A percentile compares a stretch with the other conserved stretches of the same genome.
These are phyloP conservation scores for Circinella umbellata DNA, from an alignment of 371 early-diverging fungal species.

Conservation along the genomic window DNA sequence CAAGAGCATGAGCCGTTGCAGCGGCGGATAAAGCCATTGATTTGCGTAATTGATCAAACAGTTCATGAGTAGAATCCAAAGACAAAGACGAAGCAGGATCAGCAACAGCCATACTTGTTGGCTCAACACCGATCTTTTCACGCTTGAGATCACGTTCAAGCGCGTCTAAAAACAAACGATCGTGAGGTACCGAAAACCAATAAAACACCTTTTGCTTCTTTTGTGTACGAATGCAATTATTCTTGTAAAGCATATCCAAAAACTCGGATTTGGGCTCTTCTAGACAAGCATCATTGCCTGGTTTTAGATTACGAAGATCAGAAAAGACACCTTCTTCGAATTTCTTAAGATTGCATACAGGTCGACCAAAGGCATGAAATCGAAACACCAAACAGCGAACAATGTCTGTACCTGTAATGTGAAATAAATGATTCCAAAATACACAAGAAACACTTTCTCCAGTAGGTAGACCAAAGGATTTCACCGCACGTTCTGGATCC, in stretches of 20 bases:
- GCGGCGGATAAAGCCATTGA: constrained; percentile 46
- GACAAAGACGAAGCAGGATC: constrained; percentile 65
- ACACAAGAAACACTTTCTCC: constrained; percentile 92
- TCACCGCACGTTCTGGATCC: constrained; percentile 55
- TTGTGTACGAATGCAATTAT: constrained; percentile 98
- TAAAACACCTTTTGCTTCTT: constrained; percentile 99
- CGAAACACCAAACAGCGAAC: constrained; percentile 94
- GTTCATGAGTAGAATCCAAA: constrained; percentile 59
- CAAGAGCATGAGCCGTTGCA: constrained; percentile 36
- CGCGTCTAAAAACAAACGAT: constrained; percentile 96
- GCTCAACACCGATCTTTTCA: constrained; percentile 82
- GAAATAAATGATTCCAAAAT: constrained; percentile 88
- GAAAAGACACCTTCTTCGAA: constrained; percentile 99
- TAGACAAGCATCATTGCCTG: constrained; percentile 95
- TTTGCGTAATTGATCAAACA: constrained; percentile 60
- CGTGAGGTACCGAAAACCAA: constrained; percentile 99
- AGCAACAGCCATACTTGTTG: constrained; percentile 73
- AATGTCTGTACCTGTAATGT: constrained; percentile 99
- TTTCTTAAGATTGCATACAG: constrained; percentile 94
- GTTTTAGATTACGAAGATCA: constrained; percentile 97
- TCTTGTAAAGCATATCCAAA: constrained; percentile 96
- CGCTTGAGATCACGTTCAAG: constrained; percentile 98
- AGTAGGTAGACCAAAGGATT: constrained; percentile 75
- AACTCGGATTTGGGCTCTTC: constrained; percentile 98
- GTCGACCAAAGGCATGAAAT: constrained; percentile 91